phyloP scores from a whole-genome alignment of 805 yeast species.

The Candida endomychidarum region DNA sequence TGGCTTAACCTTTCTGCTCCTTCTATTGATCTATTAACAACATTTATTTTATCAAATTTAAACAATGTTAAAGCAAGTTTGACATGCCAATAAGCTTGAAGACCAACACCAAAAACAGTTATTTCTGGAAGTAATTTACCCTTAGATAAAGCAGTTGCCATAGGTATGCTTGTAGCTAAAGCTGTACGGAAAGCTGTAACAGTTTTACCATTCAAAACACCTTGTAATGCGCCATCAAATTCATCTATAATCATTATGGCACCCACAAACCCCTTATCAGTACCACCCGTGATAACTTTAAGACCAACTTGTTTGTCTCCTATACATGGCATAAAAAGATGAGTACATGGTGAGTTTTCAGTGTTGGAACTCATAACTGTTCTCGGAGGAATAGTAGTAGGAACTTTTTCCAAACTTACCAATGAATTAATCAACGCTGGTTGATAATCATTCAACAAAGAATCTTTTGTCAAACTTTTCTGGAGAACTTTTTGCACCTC shows the following conservation, averaged over 20 bases:
- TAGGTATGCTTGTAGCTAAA: conserved; percentile 50
- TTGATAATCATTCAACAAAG: conserved; percentile 8
- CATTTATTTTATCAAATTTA: conserved; percentile 30
- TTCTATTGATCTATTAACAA: conserved; percentile 44
- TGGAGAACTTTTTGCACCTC: conserved; percentile 2
- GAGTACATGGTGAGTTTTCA: conserved; percentile 40
- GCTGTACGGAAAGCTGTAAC: conserved; percentile 71
- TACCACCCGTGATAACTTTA: conserved; percentile 59
- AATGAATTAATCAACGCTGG: conserved; percentile 4
- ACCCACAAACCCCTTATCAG: conserved; percentile 57
- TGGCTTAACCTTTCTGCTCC: conserved; percentile 37
- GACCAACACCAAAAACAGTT: conserved; percentile 59
- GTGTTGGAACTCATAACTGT: conserved; percentile 43
- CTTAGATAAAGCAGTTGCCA: conserved; percentile 31
- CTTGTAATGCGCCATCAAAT: conserved; percentile 49
- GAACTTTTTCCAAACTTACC: background rate
- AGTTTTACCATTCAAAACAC: conserved; percentile 56
- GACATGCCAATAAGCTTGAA: conserved; percentile 66
- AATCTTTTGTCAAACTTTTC: conserved; percentile 3
- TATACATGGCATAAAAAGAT: conserved; percentile 67
- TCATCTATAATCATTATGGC: conserved; percentile 52
- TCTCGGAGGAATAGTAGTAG: conserved; percentile 50
- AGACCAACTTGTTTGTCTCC: conserved; percentile 54
- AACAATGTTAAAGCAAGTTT: conserved; percentile 43
- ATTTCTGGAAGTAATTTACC: conserved; percentile 24